These are phyloP conservation scores for Quambalaria eucalypti DNA, from an alignment of 1,284 basidiomycete genomes.

Conservation along the genomic window DNA sequence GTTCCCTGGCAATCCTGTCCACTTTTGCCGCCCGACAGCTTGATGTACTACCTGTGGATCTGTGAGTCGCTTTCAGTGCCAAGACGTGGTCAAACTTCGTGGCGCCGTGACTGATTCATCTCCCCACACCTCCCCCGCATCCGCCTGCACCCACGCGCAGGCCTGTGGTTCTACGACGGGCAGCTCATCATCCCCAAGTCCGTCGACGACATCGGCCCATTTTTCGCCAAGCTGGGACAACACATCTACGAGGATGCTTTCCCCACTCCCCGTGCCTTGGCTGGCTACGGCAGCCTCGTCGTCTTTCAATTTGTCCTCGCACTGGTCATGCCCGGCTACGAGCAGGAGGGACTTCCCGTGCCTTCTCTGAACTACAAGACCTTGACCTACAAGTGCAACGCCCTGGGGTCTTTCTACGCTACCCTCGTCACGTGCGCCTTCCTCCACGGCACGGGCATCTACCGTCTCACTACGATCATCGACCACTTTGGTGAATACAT, in stretches of 20 bases:
- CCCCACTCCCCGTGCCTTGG: conserved; percentile 68
- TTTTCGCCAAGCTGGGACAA: conserved; percentile 70
- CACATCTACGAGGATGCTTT: conserved; percentile 77
- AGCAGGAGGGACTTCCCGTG: conserved; percentile 63
- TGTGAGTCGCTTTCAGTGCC: conserved; percentile 50
- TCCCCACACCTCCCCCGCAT: neutral
- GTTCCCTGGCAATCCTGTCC: too few relatives aligned
- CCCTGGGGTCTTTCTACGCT: conserved; percentile 73
- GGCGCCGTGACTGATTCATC: conserved; percentile 15
- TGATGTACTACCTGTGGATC: conserved; percentile 98
- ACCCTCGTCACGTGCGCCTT: conserved; percentile 68
- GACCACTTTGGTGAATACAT: conserved; percentile 94
- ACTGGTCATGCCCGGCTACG: conserved; percentile 78
- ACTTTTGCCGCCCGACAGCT: too few relatives aligned
- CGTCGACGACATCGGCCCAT: conserved; percentile 65
- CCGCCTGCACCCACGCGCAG: neutral
- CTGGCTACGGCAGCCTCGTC: conserved; percentile 71
- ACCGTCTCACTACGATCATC: conserved; percentile 87
- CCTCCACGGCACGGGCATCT: conserved; percentile 72
- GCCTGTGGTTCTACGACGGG: conserved; percentile 86
- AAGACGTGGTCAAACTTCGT: too few relatives aligned
- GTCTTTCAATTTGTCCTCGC: conserved; percentile 83
- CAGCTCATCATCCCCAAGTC: conserved; percentile 68
- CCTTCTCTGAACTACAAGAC: conserved; percentile 62
- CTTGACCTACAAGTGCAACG: conserved; percentile 85